Conservation (phyloP, 2,329 filamentous ascomycete species). For the Catunica adiposa region DNA sequence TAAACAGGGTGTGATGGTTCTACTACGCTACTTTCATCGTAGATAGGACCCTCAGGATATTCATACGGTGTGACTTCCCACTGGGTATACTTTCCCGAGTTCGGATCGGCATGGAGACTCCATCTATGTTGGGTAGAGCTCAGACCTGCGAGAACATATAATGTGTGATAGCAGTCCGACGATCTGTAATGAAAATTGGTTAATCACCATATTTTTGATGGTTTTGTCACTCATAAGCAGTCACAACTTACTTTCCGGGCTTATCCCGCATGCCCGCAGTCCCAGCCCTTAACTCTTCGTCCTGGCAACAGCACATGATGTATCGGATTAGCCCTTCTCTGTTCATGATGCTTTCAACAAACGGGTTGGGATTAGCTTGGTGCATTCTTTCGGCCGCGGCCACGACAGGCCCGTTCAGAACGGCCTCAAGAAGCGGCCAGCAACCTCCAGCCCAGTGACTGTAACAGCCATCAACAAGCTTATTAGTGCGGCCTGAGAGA, state of each 20-base stretch:
- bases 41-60: constrained; percentile 29
- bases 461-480: constrained; percentile 95
- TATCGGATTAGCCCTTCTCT: constrained; percentile 76
- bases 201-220: no score
- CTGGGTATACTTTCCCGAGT: constrained; percentile 8
- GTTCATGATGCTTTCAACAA: constrained; percentile 47
- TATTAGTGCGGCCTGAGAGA: constrained; percentile 87
- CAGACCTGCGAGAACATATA: constrained; percentile 76
- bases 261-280: constrained; percentile 72
- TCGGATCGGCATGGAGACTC: constrained; percentile 25
- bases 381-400: not conserved
- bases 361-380: constrained; percentile 16
- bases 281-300: constrained; percentile 39
- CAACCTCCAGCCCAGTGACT: constrained; percentile 95
- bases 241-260: constrained; percentile 57
- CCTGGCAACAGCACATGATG: constrained; percentile 78
- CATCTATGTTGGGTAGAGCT: constrained; percentile 63
- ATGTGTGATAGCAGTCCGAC: constrained; percentile 82
- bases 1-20: constrained; percentile 66
- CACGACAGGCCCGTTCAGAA: constrained; percentile 36
- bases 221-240: not conserved
- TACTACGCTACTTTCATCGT: constrained; percentile 55
- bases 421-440: constrained; percentile 79
- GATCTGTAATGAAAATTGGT: constrained; percentile 28
- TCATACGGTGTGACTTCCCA: constrained; percentile 8